Evolutionary conservation across 2,329 filamentous ascomycete genomes (phyloP).

Genomic region (Penicillium sp.): DNA sequence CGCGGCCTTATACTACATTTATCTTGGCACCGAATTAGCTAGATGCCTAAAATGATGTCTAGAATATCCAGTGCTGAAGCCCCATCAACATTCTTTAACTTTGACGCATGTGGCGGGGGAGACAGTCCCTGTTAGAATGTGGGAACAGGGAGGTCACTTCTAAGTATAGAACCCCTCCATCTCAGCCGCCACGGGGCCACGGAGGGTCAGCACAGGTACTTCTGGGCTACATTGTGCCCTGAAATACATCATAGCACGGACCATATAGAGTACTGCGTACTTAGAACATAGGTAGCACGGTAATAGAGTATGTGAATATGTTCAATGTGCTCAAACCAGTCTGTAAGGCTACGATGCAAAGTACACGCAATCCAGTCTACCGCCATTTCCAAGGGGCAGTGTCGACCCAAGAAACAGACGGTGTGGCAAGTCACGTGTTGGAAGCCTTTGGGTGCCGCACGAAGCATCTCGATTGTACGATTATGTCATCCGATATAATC

Average conservation of each 20-base stretch:
- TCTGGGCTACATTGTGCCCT: not conserved
- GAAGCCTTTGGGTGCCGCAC: constrained; percentile 24
- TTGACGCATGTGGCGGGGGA: constrained; percentile 10
- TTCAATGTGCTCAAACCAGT: not conserved
- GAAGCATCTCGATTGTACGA: constrained; percentile 24
- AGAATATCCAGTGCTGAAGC: not conserved
- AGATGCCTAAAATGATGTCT: not conserved
- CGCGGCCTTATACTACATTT: not conserved
- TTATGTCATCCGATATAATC: constrained; percentile 10
- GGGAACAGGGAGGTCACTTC: constrained; percentile 9
- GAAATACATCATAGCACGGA: not conserved
- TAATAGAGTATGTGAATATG: not conserved
- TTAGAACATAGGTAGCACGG: not conserved
- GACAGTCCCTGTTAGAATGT: not conserved
- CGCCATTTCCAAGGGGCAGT: not conserved
- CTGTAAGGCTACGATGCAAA: not conserved
- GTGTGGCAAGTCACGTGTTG: constrained; percentile 18
- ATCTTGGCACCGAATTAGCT: not conserved
- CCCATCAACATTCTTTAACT: not conserved
- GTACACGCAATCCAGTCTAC: not conserved
- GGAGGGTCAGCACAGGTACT: not conserved
- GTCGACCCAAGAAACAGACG: constrained; percentile 1
- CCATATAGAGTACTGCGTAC: not conserved
- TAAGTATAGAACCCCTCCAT: constrained; percentile 18
- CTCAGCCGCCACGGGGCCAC: not conserved